Evolutionary conservation across 1,284 basidiomycete genomes (phyloP).

Genomic region (Omphalotus olearius): DNA sequence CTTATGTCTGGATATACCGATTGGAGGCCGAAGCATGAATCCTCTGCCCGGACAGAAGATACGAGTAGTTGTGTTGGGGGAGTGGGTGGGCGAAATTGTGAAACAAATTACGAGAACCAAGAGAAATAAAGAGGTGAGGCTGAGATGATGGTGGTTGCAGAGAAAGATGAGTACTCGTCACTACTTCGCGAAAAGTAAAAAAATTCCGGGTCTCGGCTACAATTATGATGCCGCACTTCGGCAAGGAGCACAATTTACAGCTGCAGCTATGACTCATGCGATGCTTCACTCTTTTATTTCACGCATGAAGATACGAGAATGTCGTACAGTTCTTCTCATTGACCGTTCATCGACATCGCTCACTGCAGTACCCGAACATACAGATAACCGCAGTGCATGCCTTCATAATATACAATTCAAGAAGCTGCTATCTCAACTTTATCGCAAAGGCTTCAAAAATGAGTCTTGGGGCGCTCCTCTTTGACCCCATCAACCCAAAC

Average conservation of each 20-base stretch:
- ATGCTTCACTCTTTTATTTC: too few relatives aligned
- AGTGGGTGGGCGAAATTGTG: constrained; percentile 49
- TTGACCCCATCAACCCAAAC: constrained; percentile 60
- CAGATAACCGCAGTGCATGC: too few relatives aligned
- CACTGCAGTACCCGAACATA: too few relatives aligned
- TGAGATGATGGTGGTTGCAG: constrained; percentile 15
- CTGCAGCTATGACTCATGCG: not conserved
- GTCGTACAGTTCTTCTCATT: too few relatives aligned
- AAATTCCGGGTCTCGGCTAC: not conserved
- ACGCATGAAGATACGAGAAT: too few relatives aligned
- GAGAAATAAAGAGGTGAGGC: not conserved
- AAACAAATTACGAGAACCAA: constrained; percentile 10
- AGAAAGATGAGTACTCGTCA: constrained; percentile 1
- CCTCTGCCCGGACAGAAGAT: constrained; percentile 76
- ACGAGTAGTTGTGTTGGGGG: constrained; percentile 26
- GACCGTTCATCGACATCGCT: too few relatives aligned
- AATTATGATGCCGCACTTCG: not conserved
- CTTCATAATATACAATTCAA: too few relatives aligned
- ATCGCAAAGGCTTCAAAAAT: not conserved
- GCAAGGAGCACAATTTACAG: not conserved
- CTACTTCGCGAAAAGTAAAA: not conserved
- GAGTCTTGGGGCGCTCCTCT: constrained; percentile 27
- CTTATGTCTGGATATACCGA: constrained; percentile 62
- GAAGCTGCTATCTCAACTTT: too few relatives aligned
- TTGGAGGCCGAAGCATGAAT: constrained; percentile 89